Conservation (phyloP, 768 basidiomycete species). For the Termitomyces eurrhizus region DNA sequence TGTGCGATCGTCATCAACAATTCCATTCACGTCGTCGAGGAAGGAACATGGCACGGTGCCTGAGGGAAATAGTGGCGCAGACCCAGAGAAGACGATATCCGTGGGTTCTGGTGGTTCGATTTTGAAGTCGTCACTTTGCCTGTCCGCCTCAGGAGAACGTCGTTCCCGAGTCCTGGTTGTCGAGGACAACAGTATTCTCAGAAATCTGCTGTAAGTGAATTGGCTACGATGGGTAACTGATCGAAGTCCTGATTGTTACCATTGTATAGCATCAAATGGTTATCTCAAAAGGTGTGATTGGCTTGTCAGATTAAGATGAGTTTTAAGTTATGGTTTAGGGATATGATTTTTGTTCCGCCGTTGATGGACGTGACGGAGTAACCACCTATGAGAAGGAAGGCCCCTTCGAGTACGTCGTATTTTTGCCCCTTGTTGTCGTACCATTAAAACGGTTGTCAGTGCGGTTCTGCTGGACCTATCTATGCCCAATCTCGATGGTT, state of each 20-base stretch:
- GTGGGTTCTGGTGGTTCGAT: conserved; percentile 63
- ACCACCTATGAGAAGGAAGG: conserved; percentile 66
- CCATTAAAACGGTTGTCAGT: conserved; percentile 33
- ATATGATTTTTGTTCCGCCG: conserved; percentile 73
- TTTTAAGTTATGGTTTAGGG: conserved; percentile 34
- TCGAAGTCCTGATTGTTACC: conserved; percentile 5
- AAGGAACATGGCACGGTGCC: conserved; percentile 23
- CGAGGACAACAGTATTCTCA: conserved; percentile 86
- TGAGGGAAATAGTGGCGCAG: conserved; percentile 22
- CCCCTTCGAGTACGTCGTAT: conserved; percentile 74
- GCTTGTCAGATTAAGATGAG: not conserved
- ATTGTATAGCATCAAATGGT: conserved; percentile 52
- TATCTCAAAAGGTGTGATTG: conserved; percentile 48
- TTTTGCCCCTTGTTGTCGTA: not conserved
- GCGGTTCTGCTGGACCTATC: conserved; percentile 86
- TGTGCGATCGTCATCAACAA: conserved; percentile 47
- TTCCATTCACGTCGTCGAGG: conserved; percentile 34
- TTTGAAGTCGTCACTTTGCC: conserved; percentile 60
- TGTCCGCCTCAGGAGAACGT: conserved; percentile 40
- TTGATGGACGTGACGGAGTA: conserved; percentile 84
- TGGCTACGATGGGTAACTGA: not conserved
- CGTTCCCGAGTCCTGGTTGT: conserved; percentile 73
- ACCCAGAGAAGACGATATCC: conserved; percentile 39
- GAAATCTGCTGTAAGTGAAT: conserved; percentile 70
- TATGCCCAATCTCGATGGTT: conserved; percentile 92